A percentile compares a stretch with the other conserved stretches of the same genome.
phyloP scores from a whole-genome alignment of 352 stramenopile species.

The Pythium sp. region DNA sequence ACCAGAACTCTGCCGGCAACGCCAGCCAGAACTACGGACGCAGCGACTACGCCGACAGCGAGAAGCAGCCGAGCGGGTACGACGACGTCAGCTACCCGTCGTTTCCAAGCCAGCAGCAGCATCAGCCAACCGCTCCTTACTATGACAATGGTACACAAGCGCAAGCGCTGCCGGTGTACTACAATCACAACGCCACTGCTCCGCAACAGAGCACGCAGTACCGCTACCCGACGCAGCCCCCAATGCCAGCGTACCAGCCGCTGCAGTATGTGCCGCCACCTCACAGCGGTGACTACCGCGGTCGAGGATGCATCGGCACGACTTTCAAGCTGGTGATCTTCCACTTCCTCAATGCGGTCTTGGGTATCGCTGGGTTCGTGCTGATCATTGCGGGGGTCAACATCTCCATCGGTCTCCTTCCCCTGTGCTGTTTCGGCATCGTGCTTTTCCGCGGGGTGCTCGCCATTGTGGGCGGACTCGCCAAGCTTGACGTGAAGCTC shows the following conservation, averaged over 20 bases:
- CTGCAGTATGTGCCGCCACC: constrained; percentile 21
- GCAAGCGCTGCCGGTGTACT: constrained; percentile 9
- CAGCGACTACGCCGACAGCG: neutral
- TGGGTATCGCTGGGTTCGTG: constrained; percentile 50
- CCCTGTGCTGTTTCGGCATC: constrained; percentile 64
- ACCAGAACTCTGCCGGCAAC: neutral
- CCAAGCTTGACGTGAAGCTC: constrained; percentile 57
- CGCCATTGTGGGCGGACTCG: constrained; percentile 39
- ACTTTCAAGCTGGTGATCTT: constrained; percentile 58
- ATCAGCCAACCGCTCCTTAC: constrained; percentile 1
- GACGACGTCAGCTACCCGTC: constrained; percentile 13
- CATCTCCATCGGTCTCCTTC: constrained; percentile 40
- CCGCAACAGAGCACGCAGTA: constrained; percentile 10
- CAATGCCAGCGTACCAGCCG: constrained; percentile 13
- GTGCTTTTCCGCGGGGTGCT: constrained; percentile 57
- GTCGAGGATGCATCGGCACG: constrained; percentile 32
- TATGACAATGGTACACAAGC: neutral
- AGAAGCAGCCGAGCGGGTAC: constrained; percentile 13
- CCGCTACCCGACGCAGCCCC: constrained; percentile 17
- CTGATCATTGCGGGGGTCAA: constrained; percentile 41
- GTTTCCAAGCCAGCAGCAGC: constrained; percentile 4
- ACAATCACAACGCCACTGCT: constrained; percentile 2
- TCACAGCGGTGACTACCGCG: constrained; percentile 22
- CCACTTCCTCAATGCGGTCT: constrained; percentile 51
- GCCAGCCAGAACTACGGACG: neutral